A percentile compares a stretch with the other conserved stretches of the same genome.
Evolutionary conservation across 1,284 basidiomycete genomes (phyloP).

Genomic region (Microbotryum silenes-acaulis): DNA sequence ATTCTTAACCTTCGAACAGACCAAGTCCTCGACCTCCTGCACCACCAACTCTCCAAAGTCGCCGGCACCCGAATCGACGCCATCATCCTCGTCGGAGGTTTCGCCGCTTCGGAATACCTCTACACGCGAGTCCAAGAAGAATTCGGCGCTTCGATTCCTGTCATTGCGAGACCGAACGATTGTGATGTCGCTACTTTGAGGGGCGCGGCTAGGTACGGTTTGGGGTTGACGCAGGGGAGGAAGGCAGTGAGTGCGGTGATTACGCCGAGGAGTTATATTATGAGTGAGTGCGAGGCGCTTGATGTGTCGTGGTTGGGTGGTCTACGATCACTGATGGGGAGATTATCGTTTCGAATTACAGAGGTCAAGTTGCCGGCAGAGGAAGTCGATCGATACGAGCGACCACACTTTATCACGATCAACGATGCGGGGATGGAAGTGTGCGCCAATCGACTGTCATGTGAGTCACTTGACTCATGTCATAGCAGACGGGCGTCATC

Average conservation of each 20-base stretch:
- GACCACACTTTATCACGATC: slow-evolving; percentile 65
- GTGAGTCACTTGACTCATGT: slow-evolving; percentile 39
- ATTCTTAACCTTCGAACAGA: slow-evolving; percentile 8
- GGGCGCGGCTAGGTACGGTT: slow-evolving; percentile 70
- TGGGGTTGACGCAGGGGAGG: slow-evolving; percentile 52
- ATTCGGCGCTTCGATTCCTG: slow-evolving; percentile 55
- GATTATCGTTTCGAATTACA: not conserved
- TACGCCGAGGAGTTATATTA: slow-evolving; percentile 67
- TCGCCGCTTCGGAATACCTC: slow-evolving; percentile 70
- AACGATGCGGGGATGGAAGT: slow-evolving; percentile 65
- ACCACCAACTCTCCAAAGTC: slow-evolving; percentile 55
- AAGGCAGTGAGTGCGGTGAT: slow-evolving; percentile 64
- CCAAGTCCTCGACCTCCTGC: slow-evolving; percentile 64
- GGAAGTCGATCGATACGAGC: slow-evolving; percentile 62
- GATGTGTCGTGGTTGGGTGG: not conserved
- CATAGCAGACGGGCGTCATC: not conserved
- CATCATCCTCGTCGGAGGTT: slow-evolving; percentile 72
- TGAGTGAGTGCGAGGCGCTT: slow-evolving; percentile 49
- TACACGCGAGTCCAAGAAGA: slow-evolving; percentile 62
- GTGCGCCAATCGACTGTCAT: slow-evolving; percentile 58
- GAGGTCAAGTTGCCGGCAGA: slow-evolving; percentile 77
- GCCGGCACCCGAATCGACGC: slow-evolving; percentile 63
- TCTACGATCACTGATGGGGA: not conserved
- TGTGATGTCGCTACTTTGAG: slow-evolving; percentile 72
- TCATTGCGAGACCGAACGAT: slow-evolving; percentile 68